Evolutionary conservation across 2,329 filamentous ascomycete species (phyloP), one percentile per base, ranked within the genome.

Genomic region (Colletotrichum incanum): DNA sequence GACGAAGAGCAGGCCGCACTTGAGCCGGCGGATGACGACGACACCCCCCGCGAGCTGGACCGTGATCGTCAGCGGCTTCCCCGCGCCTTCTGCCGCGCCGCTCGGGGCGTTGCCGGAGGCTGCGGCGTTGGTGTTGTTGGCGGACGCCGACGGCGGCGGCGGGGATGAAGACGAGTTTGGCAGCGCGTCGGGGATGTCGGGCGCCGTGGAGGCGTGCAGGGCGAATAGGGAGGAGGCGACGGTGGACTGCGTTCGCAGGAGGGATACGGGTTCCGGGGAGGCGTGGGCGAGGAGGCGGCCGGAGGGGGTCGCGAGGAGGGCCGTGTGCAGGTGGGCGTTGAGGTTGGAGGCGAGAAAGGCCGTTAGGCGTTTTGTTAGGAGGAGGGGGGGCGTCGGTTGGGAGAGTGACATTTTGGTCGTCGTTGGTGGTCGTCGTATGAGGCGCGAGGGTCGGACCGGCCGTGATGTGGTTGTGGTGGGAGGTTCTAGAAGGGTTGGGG

Each of bases 351-450:
- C 84, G 58, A 92, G 88, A 80, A 92, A 92, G 71, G 86, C 82
- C 37, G 89, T 90, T 75, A 92, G 86, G 73, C 89, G 89, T 79
- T 91, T 92, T 45, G 88, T 91, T 73, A 94, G 86, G 82, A 94
- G 85, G 70, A 91, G 85, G 34, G 89, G 88, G 47, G 88, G 88
- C 47, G 87, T 86, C 31, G 85, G 83, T 61, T 78, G 78, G 26
- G 79, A 76, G 71, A 79, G 76, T 56, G 83, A 80, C 82, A 84
- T 84, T 52, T 67, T 59, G 16, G 49, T 43, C 18, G n/a, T 59
- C 60, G 34, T 58, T 50, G 31, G 26, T n/a, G 11, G 37, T 9
- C 14, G 26, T 2, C 18, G 31, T 16, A 28, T 39, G 60, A 18
- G 37, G 14, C n/a, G 60, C n/a, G 20, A n/a, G 43, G n/a, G 31